Evolutionary conservation across 768 basidiomycete species (phyloP).

Genomic region (Pisolithus microcarpus): DNA sequence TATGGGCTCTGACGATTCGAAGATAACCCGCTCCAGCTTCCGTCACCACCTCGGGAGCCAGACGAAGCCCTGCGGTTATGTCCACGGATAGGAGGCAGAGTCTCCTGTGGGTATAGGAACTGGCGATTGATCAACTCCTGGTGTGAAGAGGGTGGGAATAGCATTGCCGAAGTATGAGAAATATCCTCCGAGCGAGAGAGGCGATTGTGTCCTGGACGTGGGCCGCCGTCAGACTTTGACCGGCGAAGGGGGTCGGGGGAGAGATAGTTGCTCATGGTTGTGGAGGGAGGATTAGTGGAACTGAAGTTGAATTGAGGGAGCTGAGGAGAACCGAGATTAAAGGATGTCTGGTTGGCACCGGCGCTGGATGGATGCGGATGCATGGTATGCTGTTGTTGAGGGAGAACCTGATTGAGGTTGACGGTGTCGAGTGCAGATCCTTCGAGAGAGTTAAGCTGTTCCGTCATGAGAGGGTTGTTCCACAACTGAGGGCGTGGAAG

Average conservation of each 20-base stretch:
- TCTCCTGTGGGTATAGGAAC: slow-evolving; percentile 36
- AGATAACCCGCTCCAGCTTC: slow-evolving; percentile 27
- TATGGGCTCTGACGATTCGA: slow-evolving; percentile 52
- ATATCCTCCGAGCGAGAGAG: slow-evolving; percentile 61
- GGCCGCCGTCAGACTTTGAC: slow-evolving; percentile 39
- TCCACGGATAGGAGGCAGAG: slow-evolving; percentile 31
- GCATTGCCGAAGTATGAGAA: slow-evolving; percentile 21
- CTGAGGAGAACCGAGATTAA: slow-evolving; percentile 20
- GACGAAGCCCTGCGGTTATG: slow-evolving; percentile 38
- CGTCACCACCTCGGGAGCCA: slow-evolving; percentile 28
- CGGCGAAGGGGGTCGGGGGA: slow-evolving; percentile 39
- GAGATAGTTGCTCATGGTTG: slow-evolving; percentile 36
- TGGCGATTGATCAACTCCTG: slow-evolving; percentile 38
- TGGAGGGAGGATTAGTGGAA: slow-evolving; percentile 13
- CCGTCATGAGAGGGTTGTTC: slow-evolving; percentile 35
- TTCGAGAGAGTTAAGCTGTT: slow-evolving; percentile 28
- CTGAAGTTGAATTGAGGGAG: slow-evolving; percentile 32
- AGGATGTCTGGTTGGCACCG: slow-evolving; percentile 18
- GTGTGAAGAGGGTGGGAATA: slow-evolving; percentile 32
- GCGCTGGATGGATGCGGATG: slow-evolving; percentile 21
- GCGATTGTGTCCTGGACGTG: slow-evolving; percentile 40
- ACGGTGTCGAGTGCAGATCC: slow-evolving; percentile 32
- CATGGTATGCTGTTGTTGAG: slow-evolving; percentile 24
- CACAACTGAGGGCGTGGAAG: slow-evolving; percentile 47
- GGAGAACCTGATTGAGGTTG: slow-evolving; percentile 23